Conservation (phyloP, 495 filamentous ascomycete species). For the Daldinia bambusicola region DNA sequence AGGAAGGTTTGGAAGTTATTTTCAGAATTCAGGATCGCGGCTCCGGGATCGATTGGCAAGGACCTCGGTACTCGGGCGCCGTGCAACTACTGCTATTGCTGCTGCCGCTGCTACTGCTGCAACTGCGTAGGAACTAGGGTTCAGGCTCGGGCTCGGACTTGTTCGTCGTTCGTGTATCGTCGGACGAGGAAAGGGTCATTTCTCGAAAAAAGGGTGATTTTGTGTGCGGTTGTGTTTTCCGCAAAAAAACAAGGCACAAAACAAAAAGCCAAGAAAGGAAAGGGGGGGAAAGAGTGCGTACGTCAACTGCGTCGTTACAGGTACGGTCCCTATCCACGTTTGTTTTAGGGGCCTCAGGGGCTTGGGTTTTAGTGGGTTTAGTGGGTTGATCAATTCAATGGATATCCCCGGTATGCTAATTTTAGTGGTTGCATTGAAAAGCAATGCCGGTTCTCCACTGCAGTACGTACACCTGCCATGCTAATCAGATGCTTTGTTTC, state of each 20-base stretch:
- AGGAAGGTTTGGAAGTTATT: not conserved
- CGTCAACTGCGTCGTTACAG: constrained; percentile 22
- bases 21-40: not conserved
- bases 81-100: constrained; percentile 12
- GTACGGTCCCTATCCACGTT: no score
- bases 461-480: not conserved
- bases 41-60: not conserved
- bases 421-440: constrained; percentile 29
- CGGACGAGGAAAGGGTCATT: constrained; percentile 2
- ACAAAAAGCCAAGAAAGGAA: constrained; percentile 8
- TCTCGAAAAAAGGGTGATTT: not conserved
- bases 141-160: constrained; percentile 2
- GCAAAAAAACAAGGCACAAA: not conserved
- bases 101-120: no score
- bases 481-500: not conserved
- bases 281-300: constrained; percentile 1
- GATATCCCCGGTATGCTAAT: constrained; percentile 19
- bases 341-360: constrained; percentile 35
- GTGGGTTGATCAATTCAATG: constrained; percentile 15
- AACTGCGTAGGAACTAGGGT: not conserved
- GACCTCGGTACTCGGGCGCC: not conserved
- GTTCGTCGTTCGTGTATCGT: not conserved
- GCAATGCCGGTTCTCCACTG: constrained; percentile 18
- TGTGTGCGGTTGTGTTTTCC: not conserved
- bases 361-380: not conserved